Evolutionary conservation across 2,329 filamentous ascomycete genomes (phyloP).

Genomic region (Trichoderma endophyticum): DNA sequence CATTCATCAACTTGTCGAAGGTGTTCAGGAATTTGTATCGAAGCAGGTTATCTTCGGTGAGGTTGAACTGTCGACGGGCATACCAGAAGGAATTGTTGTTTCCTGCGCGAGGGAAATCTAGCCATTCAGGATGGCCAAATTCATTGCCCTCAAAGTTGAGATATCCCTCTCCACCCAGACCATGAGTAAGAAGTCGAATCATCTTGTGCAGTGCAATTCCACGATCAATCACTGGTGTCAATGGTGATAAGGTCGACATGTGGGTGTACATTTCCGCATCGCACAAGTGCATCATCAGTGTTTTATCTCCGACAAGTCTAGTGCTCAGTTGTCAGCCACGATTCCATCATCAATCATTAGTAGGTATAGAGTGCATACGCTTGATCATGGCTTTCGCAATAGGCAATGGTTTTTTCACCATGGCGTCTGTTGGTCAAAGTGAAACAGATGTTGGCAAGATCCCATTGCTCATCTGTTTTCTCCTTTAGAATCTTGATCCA

Average conservation of each 20-base stretch:
- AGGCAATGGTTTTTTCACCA: constrained; percentile 97
- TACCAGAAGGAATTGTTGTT: constrained; percentile 95
- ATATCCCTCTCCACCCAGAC: constrained; percentile 90
- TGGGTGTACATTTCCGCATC: constrained; percentile 97
- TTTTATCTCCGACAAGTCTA: constrained; percentile 93
- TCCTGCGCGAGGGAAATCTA: constrained; percentile 92
- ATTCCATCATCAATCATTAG: constrained; percentile 10
- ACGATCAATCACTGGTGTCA: constrained; percentile 84
- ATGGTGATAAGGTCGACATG: constrained; percentile 82
- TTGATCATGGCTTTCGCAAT: constrained; percentile 96
- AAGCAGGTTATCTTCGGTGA: constrained; percentile 79
- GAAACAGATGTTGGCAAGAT: constrained; percentile 78
- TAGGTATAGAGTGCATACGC: constrained; percentile 60
- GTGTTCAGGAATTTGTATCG: constrained; percentile 90
- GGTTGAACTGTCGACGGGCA: constrained; percentile 86
- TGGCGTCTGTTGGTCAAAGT: constrained; percentile 90
- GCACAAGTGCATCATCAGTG: constrained; percentile 95
- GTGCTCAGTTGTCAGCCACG: constrained; percentile 19
- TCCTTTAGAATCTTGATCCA: constrained; percentile 99
- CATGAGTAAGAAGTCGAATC: constrained; percentile 91
- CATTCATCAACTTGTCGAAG: constrained; percentile 91
- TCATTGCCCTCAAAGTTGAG: constrained; percentile 99
- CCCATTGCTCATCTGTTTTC: constrained; percentile 85
- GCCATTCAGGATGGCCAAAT: constrained; percentile 98
- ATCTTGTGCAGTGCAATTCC: constrained; percentile 95